Base-by-base conservation (phyloP, 176 grass and related monocot species). In the Ensete ventricosum region DNA sequence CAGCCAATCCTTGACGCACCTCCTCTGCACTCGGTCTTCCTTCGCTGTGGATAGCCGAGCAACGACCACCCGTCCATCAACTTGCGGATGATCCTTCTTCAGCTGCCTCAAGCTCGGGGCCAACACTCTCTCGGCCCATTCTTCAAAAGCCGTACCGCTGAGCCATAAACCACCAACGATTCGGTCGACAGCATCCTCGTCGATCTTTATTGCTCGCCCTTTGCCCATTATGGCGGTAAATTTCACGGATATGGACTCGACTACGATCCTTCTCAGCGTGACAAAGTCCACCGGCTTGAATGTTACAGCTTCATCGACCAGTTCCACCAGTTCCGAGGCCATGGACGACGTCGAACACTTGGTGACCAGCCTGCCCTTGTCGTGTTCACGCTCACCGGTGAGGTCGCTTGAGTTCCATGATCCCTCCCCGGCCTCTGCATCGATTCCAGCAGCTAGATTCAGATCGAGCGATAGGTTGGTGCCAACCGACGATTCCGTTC, bases 381-480 rank as follows among this genome's bases (percentile, higher is more conserved):
- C 95, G n/a, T 74, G 82, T 50, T 91, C 95, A 69, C 88, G 96
- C 65, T 99, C 96, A 43, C 90, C 74, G 0, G 88, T 91, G 65
- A 94, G 21, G 73, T 94, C 95, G 17, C 95, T 99, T 17, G 95
- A 94, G 67, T 99, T 99, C 64, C 83, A 71, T 0, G 95, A 99
- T 20, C 91, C 83, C 62, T 99, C 95, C 1, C 80, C 73, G 1
- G 83, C 78, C 66, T 99, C 95, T 78, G 89, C 86, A 24, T 81
- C 70, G 1, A 9, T 49, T 16, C 91, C 88, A 4, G 91, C 89
- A 1, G 91, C 77, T 62, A 95, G 73, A 83, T 99, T 99, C 17
- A 99, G 79, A 49, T 99, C 88, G 14, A 99, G 91, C 5, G 90
- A 91, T 29, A 99, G 84, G 14, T 80, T 77, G 22, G 72, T 72